Conservation (phyloP, 164 flowering plant genomes). For the Paratinospora sagittata region DNA sequence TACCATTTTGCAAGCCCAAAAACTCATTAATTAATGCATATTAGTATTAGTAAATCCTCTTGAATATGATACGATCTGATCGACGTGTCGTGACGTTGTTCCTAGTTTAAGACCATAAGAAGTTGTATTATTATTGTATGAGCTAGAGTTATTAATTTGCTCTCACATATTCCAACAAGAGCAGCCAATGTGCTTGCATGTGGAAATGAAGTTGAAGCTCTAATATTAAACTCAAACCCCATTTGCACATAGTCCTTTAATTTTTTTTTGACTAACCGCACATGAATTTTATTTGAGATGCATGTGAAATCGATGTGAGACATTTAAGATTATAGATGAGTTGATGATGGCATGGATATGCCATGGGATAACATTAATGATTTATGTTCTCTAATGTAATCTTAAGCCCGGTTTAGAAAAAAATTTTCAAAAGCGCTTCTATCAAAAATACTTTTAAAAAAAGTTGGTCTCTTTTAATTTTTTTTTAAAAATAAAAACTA, state of each 20-base stretch:
- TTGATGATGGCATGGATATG: neutral
- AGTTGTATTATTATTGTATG: too few relatives aligned
- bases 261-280: neutral
- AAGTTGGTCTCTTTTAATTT: too few relatives aligned
- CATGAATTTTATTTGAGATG: neutral
- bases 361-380: neutral
- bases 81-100: neutral
- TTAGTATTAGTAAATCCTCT: too few relatives aligned
- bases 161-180: constrained; percentile 6
- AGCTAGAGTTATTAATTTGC: neutral
- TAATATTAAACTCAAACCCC: neutral
- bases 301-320: neutral
- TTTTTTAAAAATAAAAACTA: too few relatives aligned
- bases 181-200: constrained; percentile 17
- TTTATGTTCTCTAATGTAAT: neutral
- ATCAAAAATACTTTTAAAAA: too few relatives aligned
- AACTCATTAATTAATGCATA: neutral
- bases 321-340: neutral
- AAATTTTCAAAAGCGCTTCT: too few relatives aligned
- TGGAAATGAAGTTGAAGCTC: too few relatives aligned
- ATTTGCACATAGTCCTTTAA: neutral
- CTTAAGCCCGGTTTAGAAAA: too few relatives aligned
- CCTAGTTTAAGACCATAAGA: too few relatives aligned
- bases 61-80: neutral
- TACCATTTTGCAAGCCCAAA: neutral